A percentile compares a stretch with the other conserved stretches of the same genome.
These are phyloP conservation scores for Ophiosphaerella korrae DNA, from an alignment of 2,329 filamentous ascomycete species.

Conservation along the genomic window DNA sequence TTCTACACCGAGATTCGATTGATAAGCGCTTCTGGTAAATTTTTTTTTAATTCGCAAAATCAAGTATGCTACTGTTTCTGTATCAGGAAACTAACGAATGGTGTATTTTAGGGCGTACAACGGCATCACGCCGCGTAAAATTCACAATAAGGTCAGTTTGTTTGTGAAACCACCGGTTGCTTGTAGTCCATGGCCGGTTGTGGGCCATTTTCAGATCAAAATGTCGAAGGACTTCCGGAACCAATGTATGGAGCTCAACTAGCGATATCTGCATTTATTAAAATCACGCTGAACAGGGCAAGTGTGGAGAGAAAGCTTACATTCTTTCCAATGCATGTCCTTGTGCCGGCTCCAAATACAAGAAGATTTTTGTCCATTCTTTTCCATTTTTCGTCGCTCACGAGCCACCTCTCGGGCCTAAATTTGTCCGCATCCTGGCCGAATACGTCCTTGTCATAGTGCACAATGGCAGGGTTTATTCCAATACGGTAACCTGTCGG, in stretches of 20 bases:
- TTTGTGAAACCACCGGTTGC: slow-evolving; percentile 22
- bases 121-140: slow-evolving; percentile 2
- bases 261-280: slow-evolving; percentile 14
- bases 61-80: no score
- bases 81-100: no score
- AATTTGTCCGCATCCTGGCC: slow-evolving; percentile 48
- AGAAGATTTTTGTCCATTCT: slow-evolving; percentile 38
- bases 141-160: slow-evolving; percentile 16
- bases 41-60: no score
- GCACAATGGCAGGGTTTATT: slow-evolving; percentile 52
- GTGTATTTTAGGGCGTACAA: no score
- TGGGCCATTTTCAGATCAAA: slow-evolving; percentile 20
- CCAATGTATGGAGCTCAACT: slow-evolving; percentile 19
- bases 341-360: slow-evolving; percentile 44
- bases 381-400: slow-evolving; percentile 19
- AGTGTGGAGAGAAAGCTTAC: slow-evolving; percentile 5
- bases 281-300: not conserved
- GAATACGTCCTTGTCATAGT: slow-evolving; percentile 49
- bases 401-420: slow-evolving; percentile 54
- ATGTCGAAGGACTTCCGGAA: slow-evolving; percentile 20
- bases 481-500: slow-evolving; percentile 50
- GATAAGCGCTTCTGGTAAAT: no score
- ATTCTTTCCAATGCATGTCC: slow-evolving; percentile 41
- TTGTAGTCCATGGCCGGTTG: slow-evolving; percentile 16
- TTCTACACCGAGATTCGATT: no score